Base-by-base conservation (phyloP, 306 rosid species). In the Amphicarpaea edgeworthii region DNA sequence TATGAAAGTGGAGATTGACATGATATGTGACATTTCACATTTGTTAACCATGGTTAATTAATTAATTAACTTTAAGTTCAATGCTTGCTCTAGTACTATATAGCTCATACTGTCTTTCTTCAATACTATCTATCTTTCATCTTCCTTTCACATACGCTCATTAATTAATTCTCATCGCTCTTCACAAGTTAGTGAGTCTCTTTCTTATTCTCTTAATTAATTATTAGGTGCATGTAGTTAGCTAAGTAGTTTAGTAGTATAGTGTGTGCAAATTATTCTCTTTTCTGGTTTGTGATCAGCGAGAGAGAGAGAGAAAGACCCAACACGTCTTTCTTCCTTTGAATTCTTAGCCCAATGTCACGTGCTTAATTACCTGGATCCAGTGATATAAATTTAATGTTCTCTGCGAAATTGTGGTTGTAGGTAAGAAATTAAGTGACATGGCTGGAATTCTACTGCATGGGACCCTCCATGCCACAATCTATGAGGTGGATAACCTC, bases 381-480 rank as follows among this genome's bases (percentile, higher is more conserved):
- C 5, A 4, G 12, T 11, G 12, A 3, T 15, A 81, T 21, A 66
- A 14, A 55, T 55, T 55, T 11, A 55, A 55, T 24, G 62, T 16
- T 19, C 68, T 58, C 38, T 58, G 66, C 1, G 65, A 58, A 28
- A 28, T 59, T 59, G 23, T 38, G 2, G 51, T 11, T 61, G 62
- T 43, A 87, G 96, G 87, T 88, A 83, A 81, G 10, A 6, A 34
- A 34, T n/a, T n/a, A n/a, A 0, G 73, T 77, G 83, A 88, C n/a
- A n/a, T 92, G 97, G 87, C 84, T 24, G 79, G 70, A 58, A 54
- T 47, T 60, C 86, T 83, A 83, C 87, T 92, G 28, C 97, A 90
- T 51, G 97, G 97, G 9, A 87, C 88, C 68, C 97, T 92, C 65
- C 97, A 92, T 34, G 96, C 72, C 62, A 90, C 97, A 64, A 79